phyloP scores from a whole-genome alignment of 75 land plant species.

The Sequoiadendron giganteum region DNA sequence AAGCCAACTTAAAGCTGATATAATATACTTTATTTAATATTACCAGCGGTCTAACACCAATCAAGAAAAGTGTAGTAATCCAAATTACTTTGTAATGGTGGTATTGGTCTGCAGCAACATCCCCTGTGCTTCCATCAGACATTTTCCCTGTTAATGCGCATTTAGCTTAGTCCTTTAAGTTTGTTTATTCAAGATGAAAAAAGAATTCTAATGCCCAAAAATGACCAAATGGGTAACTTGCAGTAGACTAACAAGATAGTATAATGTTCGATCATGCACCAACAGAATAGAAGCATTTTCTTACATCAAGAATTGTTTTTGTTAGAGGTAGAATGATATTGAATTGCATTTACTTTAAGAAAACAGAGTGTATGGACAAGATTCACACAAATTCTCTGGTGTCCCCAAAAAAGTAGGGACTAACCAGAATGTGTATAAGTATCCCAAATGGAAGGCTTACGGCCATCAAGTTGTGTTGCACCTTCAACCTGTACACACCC shows the following conservation, averaged over 20 bases:
- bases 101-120: slow-evolving; percentile 62
- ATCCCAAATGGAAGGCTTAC: slow-evolving; percentile 78
- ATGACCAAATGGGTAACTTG: not conserved
- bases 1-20: not conserved
- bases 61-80: not conserved
- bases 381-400: too few relatives aligned
- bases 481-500: slow-evolving; percentile 59
- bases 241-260: not conserved
- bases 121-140: slow-evolving; percentile 36
- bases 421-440: slow-evolving; percentile 48
- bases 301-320: too few relatives aligned
- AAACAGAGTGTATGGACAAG: too few relatives aligned
- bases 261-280: too few relatives aligned
- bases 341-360: too few relatives aligned
- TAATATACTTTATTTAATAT: not conserved
- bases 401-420: not conserved
- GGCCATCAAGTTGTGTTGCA: slow-evolving; percentile 63
- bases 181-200: too few relatives aligned
- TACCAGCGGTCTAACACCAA: not conserved
- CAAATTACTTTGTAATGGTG: slow-evolving; percentile 66
- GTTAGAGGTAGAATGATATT: too few relatives aligned
- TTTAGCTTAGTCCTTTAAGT: not conserved
- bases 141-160: slow-evolving; percentile 19
- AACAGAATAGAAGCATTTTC: too few relatives aligned
- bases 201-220: too few relatives aligned